Evolutionary conservation across 345 rosid genomes (phyloP).

Genomic region (Eucalyptus cladocalyx): DNA sequence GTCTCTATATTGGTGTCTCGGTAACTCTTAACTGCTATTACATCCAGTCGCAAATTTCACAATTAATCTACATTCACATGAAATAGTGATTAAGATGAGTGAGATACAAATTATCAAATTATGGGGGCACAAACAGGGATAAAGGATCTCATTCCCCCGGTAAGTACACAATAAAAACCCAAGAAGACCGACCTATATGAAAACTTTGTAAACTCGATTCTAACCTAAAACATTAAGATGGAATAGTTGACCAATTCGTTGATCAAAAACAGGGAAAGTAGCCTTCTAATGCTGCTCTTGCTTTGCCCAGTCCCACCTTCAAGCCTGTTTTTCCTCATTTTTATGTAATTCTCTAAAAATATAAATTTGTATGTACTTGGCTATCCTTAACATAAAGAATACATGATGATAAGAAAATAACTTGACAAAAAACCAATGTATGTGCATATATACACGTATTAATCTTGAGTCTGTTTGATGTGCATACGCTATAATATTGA

Average conservation of each 20-base stretch:
- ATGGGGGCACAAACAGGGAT: not conserved
- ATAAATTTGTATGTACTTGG: not conserved
- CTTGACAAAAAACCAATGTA: rapidly evolving
- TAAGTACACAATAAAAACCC: not conserved
- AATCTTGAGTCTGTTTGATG: rapidly evolving
- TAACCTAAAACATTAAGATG: not conserved
- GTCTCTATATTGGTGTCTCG: too few species aligned
- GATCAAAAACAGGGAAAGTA: not conserved
- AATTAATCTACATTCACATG: not conserved
- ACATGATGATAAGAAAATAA: rapidly evolving
- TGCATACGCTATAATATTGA: not conserved
- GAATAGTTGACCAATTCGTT: not conserved
- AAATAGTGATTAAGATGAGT: not conserved
- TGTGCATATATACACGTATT: not conserved
- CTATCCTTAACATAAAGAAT: not conserved
- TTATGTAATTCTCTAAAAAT: not conserved
- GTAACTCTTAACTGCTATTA: too few species aligned
- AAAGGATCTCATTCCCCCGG: not conserved
- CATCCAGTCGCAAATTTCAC: rapidly evolving
- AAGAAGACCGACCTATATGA: not conserved
- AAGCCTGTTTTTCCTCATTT: not conserved
- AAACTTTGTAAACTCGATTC: not conserved
- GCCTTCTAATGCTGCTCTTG: not conserved
- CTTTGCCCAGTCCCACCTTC: not conserved
- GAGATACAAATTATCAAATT: not conserved